Evolutionary conservation across 1,284 basidiomycete species (phyloP).

Genomic region (Leccinum pseudoinsigne): DNA sequence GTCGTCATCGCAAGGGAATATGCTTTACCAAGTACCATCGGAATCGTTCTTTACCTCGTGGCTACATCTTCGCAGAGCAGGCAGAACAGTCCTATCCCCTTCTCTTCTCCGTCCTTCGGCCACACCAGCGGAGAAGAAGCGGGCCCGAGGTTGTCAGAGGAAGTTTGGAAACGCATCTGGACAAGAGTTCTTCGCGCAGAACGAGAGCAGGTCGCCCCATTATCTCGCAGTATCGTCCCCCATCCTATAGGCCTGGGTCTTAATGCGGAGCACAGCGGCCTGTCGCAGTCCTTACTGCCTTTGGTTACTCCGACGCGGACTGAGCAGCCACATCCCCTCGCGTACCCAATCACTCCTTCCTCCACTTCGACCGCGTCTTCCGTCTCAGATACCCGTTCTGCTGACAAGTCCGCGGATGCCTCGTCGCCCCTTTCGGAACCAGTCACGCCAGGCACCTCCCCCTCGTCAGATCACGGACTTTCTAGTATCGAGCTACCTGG

Average conservation of each 20-base stretch:
- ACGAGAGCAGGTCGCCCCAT: constrained; percentile 49
- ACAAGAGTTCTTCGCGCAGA: constrained; percentile 65
- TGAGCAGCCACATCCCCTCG: constrained; percentile 23
- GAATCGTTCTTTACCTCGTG: constrained; percentile 77
- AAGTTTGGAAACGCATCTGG: constrained; percentile 85
- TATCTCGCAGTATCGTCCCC: constrained; percentile 42
- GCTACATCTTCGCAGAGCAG: constrained; percentile 37
- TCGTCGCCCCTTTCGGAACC: constrained; percentile 45
- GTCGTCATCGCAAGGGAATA: constrained; percentile 86
- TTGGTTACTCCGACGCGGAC: background rate
- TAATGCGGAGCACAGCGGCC: constrained; percentile 36
- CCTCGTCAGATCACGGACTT: constrained; percentile 42
- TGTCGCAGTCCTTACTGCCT: constrained; percentile 35
- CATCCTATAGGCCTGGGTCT: constrained; percentile 44
- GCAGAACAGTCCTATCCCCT: constrained; percentile 15
- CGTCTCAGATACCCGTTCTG: constrained; percentile 43
- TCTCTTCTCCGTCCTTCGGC: constrained; percentile 16
- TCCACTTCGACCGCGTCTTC: constrained; percentile 5
- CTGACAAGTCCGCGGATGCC: constrained; percentile 47
- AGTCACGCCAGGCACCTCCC: constrained; percentile 59
- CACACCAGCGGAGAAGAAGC: constrained; percentile 49
- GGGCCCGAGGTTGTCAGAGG: constrained; percentile 78
- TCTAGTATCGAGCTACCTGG: constrained; percentile 65
- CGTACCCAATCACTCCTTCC: background rate
- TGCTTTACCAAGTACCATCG: constrained; percentile 76